phyloP scores from a whole-genome alignment of 176 grass and related monocot genomes.

The Carex littledalei region DNA sequence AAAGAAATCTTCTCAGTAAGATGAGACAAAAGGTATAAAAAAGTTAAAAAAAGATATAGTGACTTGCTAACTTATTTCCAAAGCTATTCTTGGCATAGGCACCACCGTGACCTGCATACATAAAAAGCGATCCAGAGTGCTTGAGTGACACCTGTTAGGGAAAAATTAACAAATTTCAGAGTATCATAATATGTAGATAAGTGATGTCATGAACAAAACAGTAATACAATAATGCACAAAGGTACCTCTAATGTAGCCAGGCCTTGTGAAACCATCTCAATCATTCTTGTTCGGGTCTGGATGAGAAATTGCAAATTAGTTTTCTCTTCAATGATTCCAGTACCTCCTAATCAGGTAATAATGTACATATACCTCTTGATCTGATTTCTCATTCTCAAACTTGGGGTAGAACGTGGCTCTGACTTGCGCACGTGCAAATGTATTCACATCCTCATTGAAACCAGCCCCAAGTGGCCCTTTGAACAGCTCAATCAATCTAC shows the following conservation, averaged over 20 bases:
- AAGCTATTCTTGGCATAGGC: conserved; percentile 98
- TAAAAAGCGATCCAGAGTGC: conserved; percentile 96
- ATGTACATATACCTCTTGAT: conserved; percentile 59
- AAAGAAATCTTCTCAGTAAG: background rate
- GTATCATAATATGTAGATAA: background rate
- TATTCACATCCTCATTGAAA: conserved; percentile 58
- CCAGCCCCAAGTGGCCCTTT: conserved; percentile 39
- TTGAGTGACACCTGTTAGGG: conserved; percentile 66
- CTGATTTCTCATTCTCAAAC: conserved; percentile 96
- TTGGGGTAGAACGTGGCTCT: conserved; percentile 96
- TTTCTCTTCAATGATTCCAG: background rate
- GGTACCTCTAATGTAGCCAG: conserved; percentile 81
- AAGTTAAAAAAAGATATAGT: conserved; percentile 10
- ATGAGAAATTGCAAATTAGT: conserved; percentile 17
- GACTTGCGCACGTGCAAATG: conserved; percentile 61
- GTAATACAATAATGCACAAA: background rate
- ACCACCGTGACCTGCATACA: conserved; percentile 93
- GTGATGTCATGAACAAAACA: background rate
- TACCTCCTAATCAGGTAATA: background rate
- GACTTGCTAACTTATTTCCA: conserved; percentile 69
- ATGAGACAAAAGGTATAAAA: conserved; percentile 25
- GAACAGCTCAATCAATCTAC: conserved; percentile 38
- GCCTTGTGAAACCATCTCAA: conserved; percentile 80
- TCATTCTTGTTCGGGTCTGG: conserved; percentile 50
- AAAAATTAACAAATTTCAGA: conserved; percentile 10